Conservation (phyloP, 805 yeast genomes). For the Starmerella sp. region DNA sequence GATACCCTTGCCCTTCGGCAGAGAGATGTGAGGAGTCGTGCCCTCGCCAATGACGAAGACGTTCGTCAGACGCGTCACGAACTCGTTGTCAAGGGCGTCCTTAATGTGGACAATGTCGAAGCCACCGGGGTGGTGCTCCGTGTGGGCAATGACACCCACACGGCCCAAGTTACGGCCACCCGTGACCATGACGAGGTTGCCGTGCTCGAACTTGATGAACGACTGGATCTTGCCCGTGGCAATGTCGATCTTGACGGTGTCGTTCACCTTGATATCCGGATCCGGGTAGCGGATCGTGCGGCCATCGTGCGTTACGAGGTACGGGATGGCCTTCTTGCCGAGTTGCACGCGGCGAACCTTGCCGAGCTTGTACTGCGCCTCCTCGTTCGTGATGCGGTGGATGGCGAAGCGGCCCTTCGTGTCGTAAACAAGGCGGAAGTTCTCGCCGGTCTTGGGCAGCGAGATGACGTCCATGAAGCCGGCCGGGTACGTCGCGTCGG, state of each 20-base stretch:
- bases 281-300: constrained; percentile 99
- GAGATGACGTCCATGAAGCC: constrained; percentile 99
- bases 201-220: constrained; percentile 85
- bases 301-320: constrained; percentile 98
- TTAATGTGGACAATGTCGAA: constrained; percentile 95
- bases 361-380: constrained; percentile 95
- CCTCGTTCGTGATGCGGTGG: constrained; percentile 98
- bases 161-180: constrained; percentile 99
- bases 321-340: constrained; percentile 98
- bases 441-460: constrained; percentile 95
- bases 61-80: constrained; percentile 88
- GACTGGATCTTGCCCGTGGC: constrained; percentile 90
- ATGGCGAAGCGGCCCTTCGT: constrained; percentile 98
- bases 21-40: constrained; percentile 83
- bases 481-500: constrained; percentile 97
- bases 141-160: constrained; percentile 90
- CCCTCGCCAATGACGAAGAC: constrained; percentile 94
- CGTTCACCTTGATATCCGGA: constrained; percentile 92
- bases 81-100: constrained; percentile 88
- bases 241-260: constrained; percentile 93
- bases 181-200: constrained; percentile 82
- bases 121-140: constrained; percentile 97
- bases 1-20: constrained; percentile 99
- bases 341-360: constrained; percentile 96
- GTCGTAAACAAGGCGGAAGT: constrained; percentile 98